These are phyloP conservation scores for Bipolaris sorokiniana DNA, from an alignment of 2,329 filamentous ascomycete genomes.

Conservation along the genomic window DNA sequence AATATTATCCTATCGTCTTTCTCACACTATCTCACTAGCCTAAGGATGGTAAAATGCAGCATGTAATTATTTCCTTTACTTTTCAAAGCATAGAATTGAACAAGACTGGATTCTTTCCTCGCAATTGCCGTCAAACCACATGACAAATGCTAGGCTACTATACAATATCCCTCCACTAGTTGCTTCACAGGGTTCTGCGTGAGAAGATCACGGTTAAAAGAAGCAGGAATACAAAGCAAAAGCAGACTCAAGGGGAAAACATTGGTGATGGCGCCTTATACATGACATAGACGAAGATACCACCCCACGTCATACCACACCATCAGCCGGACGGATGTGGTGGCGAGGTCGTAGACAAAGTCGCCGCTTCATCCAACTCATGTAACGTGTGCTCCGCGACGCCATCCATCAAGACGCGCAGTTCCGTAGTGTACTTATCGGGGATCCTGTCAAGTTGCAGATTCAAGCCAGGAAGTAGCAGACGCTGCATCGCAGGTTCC, in stretches of 20 bases:
- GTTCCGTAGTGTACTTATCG: constrained; percentile 8
- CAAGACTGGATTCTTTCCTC: too few species aligned
- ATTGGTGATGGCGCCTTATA: not conserved
- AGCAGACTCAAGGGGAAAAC: too few species aligned
- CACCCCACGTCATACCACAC: not conserved
- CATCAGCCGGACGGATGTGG: not conserved
- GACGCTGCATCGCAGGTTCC: not conserved
- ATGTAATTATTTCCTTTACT: not conserved
- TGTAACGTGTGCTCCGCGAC: constrained; percentile 1
- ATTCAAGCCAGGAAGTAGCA: constrained; percentile 17
- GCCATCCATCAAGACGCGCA: constrained; percentile 10
- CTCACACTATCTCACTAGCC: not conserved
- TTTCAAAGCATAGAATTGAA: not conserved
- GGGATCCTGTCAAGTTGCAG: constrained; percentile 23
- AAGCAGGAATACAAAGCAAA: not conserved
- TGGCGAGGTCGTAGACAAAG: not conserved
- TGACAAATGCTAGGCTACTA: not conserved
- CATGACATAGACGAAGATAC: not conserved
- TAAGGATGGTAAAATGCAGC: too few species aligned
- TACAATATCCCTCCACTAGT: not conserved
- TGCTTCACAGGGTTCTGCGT: not conserved
- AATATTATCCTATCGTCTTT: not conserved
- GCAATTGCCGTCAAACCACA: not conserved
- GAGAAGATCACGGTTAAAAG: not conserved
- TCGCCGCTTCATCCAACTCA: not conserved